Conservation (phyloP, 2,329 filamentous ascomycete species). For the Calonectria honghensis region DNA sequence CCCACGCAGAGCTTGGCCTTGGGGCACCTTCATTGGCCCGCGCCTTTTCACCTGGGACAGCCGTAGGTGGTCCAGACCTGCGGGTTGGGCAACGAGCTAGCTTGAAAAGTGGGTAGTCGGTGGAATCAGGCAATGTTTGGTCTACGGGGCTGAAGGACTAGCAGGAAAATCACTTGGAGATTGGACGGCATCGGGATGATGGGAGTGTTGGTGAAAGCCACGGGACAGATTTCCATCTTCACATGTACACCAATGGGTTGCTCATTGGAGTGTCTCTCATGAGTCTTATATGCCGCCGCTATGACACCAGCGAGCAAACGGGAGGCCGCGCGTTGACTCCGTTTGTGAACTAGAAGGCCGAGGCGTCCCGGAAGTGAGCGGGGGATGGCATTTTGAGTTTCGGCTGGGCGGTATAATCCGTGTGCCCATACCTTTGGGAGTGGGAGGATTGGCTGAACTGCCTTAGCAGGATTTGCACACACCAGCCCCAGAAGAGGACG, state of each 20-base stretch:
- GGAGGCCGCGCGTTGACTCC: constrained; percentile 32
- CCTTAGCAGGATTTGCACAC: constrained; percentile 28
- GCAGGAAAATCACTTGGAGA: constrained; percentile 29
- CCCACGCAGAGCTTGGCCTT: constrained; percentile 39
- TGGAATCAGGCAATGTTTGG: constrained; percentile 20
- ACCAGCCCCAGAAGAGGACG: constrained; percentile 43
- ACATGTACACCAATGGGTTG: constrained; percentile 19
- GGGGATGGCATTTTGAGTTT: constrained; percentile 31
- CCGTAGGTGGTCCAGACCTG: constrained; percentile 48
- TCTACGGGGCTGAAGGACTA: constrained; percentile 28
- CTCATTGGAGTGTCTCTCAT: constrained; percentile 18
- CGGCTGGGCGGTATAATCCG: constrained; percentile 32
- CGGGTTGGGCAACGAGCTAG: constrained; percentile 38
- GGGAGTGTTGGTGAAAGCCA: constrained; percentile 21
- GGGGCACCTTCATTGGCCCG: constrained; percentile 41
- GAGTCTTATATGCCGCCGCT: constrained; percentile 26
- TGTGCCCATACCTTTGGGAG: constrained; percentile 24
- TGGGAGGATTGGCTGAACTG: constrained; percentile 10
- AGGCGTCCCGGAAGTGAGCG: constrained; percentile 16
- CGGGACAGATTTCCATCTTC: constrained; percentile 1
- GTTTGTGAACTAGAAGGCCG: constrained; percentile 28
- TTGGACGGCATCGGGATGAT: constrained; percentile 32
- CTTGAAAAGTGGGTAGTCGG: constrained; percentile 33
- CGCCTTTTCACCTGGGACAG: constrained; percentile 46
- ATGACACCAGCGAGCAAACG: background rate